These are phyloP conservation scores for Xylariaceae sp. DNA, from an alignment of 2,329 filamentous ascomycete genomes.

Conservation along the genomic window DNA sequence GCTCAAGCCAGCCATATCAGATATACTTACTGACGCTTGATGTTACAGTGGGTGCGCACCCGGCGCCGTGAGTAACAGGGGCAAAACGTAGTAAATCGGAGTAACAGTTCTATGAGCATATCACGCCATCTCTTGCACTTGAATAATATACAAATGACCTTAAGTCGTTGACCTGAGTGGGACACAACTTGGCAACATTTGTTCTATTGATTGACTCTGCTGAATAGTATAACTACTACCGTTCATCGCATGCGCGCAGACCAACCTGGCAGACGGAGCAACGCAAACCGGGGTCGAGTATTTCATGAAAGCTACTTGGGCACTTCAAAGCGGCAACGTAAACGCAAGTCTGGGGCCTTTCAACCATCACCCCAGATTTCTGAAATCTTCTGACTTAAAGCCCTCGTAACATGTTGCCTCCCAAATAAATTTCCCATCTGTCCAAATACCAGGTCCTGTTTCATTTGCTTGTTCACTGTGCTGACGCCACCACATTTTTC, in stretches of 20 bases:
- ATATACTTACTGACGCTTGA: constrained; percentile 7
- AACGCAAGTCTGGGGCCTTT: neutral
- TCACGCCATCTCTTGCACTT: neutral
- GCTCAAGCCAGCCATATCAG: neutral
- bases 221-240: neutral
- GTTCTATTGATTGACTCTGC: neutral
- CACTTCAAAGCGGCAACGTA: neutral
- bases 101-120: neutral
- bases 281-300: neutral
- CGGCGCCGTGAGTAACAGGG: neutral
- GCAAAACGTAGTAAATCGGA: neutral
- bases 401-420: constrained; percentile 63
- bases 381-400: constrained; percentile 64
- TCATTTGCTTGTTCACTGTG: constrained; percentile 51
- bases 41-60: constrained; percentile 15
- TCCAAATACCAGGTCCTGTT: constrained; percentile 56
- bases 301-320: neutral
- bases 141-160: neutral
- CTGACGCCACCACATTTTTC: constrained; percentile 50
- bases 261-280: neutral
- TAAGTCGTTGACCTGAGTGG: neutral
- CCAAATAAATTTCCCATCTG: constrained; percentile 57
- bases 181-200: neutral
- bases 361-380: constrained; percentile 61
- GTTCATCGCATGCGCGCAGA: neutral